phyloP scores from a whole-genome alignment of 2,329 filamentous ascomycete genomes.

The Immersiporthe knoxdaviesiana region DNA sequence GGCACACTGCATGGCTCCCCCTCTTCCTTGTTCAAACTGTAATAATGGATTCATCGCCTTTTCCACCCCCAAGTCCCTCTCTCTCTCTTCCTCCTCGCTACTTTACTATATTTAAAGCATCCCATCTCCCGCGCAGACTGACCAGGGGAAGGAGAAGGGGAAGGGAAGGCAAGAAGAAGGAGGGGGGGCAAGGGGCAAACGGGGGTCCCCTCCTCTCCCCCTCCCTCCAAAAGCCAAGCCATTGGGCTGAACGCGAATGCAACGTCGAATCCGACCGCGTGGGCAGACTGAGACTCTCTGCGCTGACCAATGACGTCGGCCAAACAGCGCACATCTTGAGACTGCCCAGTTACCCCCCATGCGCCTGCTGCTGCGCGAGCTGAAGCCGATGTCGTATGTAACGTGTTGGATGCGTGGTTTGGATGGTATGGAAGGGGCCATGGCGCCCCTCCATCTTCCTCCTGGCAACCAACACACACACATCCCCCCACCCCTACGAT shows the following conservation, averaged over 20 bases:
- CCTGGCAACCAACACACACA: too few relatives aligned
- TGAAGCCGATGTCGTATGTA: neutral
- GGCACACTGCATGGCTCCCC: neutral
- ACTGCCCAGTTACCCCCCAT: neutral
- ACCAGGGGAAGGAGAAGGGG: neutral
- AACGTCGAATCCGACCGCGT: constrained; percentile 16
- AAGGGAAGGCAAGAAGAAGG: neutral
- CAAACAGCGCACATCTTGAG: neutral
- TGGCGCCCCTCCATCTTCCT: neutral
- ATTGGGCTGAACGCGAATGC: constrained; percentile 10
- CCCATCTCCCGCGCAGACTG: neutral
- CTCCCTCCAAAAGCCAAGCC: too few relatives aligned
- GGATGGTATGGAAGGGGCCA: neutral
- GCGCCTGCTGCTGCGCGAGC: neutral
- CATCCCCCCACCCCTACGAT: neutral
- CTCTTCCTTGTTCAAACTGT: neutral
- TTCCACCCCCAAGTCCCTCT: too few relatives aligned
- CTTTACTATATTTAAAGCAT: neutral
- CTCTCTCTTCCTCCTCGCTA: neutral
- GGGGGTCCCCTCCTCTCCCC: too few relatives aligned
- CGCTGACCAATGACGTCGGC: constrained; percentile 13
- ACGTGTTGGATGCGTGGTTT: neutral
- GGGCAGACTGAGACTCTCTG: constrained; percentile 17
- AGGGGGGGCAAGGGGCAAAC: too few relatives aligned
- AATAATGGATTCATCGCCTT: neutral